phyloP scores from a whole-genome alignment of 192 early-diverging fungal genomes.

The Dissophora globulifera region DNA sequence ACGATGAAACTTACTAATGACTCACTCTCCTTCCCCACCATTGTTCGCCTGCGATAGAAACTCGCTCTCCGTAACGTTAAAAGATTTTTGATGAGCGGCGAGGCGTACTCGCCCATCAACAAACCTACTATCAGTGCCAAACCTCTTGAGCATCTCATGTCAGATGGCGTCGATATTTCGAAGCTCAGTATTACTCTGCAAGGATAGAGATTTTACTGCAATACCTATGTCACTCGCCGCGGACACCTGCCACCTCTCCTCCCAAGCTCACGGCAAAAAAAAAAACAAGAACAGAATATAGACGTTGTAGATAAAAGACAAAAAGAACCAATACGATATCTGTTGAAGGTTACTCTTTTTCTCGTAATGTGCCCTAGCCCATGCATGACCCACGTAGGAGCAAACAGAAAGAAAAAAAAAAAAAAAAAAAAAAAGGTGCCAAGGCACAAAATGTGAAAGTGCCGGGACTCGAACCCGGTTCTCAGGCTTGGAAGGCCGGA shows the following conservation, averaged over 20 bases:
- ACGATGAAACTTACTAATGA: neutral
- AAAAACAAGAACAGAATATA: no score
- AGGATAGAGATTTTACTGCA: no score
- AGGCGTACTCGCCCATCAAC: slow-evolving; percentile 29
- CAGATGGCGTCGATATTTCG: slow-evolving; percentile 40
- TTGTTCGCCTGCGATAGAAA: slow-evolving; percentile 22
- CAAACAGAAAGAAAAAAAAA: no score
- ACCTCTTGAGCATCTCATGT: slow-evolving; percentile 30
- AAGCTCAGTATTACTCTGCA: slow-evolving; percentile 41
- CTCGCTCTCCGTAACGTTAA: slow-evolving; percentile 32
- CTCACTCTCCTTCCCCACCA: neutral
- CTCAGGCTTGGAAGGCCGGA: slow-evolving; percentile 58
- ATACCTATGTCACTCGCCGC: no score
- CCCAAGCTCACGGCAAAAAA: no score
- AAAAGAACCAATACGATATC: no score
- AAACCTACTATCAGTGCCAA: slow-evolving; percentile 9
- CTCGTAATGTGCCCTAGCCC: no score
- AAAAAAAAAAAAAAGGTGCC: no score
- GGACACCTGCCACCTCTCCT: no score
- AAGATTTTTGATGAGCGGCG: slow-evolving; percentile 36
- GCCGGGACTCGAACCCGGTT: slow-evolving; percentile 58
- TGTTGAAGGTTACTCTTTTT: no score
- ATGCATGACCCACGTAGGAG: no score
- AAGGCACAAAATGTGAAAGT: slow-evolving; percentile 26
- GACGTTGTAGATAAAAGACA: no score